Percentiles rank a stretch among this genome's conserved stretches.
phyloP scores from a whole-genome alignment of 257 asterid species.

The Knoxia roxburghii region DNA sequence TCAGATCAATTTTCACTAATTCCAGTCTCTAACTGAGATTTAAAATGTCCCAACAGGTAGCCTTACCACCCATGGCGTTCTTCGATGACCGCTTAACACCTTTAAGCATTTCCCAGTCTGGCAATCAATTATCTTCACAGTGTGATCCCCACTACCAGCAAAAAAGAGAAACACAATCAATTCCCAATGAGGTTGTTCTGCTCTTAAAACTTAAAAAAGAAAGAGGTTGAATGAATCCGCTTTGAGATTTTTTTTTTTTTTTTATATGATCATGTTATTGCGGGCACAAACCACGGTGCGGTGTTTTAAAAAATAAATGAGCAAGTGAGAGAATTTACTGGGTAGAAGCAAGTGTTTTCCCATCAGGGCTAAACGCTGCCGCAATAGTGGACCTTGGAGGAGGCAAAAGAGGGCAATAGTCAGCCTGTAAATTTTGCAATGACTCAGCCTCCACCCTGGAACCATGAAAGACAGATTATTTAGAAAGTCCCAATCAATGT shows the following conservation, averaged over 20 bases:
- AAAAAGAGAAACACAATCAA: neutral
- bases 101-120: conserved; percentile 88
- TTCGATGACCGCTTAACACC: conserved; percentile 94
- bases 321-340: conserved; percentile 43
- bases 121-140: conserved; percentile 88
- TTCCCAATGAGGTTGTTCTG: neutral
- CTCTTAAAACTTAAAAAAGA: neutral
- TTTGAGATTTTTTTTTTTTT: neutral
- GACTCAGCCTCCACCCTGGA: conserved; percentile 93
- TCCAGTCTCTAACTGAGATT: conserved; percentile 5
- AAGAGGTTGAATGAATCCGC: neutral
- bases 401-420: conserved; percentile 79
- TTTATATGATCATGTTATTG: neutral
- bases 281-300: neutral
- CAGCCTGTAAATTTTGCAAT: conserved; percentile 68
- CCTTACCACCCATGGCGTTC: conserved; percentile 99
- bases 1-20: neutral
- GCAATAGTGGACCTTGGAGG: conserved; percentile 99
- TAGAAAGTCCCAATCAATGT: conserved; percentile 4
- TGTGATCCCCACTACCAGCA: conserved; percentile 87
- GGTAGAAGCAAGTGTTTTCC: conserved; percentile 90
- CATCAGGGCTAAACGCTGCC: conserved; percentile 96
- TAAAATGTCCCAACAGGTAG: conserved; percentile 21
- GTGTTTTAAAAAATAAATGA: neutral
- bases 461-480: conserved; percentile 9